These are phyloP conservation scores for Halteria grandinella DNA, from an alignment of 73 alveolate species.

Conservation along the genomic window DNA sequence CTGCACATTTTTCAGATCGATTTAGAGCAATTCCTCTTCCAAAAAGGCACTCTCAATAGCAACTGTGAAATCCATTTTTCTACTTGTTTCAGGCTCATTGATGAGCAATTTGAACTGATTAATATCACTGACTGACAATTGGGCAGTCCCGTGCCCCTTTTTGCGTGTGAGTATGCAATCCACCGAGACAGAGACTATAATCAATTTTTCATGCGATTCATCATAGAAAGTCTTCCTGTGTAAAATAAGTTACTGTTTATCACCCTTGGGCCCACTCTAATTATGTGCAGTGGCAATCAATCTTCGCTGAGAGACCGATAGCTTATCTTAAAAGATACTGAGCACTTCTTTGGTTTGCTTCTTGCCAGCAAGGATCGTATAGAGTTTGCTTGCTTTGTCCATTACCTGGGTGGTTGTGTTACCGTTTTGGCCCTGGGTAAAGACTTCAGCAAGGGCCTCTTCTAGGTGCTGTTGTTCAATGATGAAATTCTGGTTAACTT, in stretches of 20 bases:
- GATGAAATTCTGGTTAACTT: no score
- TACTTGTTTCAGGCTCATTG: slow-evolving; percentile 43
- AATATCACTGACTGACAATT: not conserved
- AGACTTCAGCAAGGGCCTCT: no score
- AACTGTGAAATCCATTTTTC: not conserved
- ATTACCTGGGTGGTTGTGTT: not conserved
- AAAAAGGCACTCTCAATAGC: not conserved
- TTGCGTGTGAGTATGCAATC: not conserved
- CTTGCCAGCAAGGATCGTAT: not conserved
- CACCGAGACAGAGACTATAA: slow-evolving; percentile 21
- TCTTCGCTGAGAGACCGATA: no score
- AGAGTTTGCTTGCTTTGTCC: not conserved
- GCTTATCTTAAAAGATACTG: not conserved
- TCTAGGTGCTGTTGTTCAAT: no score
- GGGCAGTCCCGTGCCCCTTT: not conserved
- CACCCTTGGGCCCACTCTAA: no score
- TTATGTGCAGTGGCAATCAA: no score
- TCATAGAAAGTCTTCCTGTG: slow-evolving; percentile 60
- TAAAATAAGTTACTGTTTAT: no score
- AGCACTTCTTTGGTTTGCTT: not conserved
- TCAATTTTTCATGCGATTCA: slow-evolving; percentile 37
- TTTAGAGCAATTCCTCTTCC: slow-evolving; percentile 7
- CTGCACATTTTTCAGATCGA: slow-evolving; percentile 1
- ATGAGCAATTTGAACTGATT: not conserved
- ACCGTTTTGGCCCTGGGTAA: not conserved